Evolutionary conservation across 2,329 filamentous ascomycete species (phyloP), one percentile per base, ranked within the genome.

Genomic region (Parastagonospora avenae): DNA sequence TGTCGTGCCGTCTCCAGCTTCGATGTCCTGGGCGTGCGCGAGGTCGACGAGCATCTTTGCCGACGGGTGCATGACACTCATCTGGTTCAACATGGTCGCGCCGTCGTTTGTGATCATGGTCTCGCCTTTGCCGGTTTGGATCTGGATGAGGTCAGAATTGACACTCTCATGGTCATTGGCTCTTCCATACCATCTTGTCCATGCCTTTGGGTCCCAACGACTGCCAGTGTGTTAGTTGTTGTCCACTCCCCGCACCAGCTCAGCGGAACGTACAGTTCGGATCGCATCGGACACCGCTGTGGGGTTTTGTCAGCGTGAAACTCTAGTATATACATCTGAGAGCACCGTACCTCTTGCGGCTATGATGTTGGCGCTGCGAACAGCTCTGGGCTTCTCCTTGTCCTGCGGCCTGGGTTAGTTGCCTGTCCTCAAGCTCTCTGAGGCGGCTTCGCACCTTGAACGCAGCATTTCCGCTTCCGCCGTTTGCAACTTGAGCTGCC

Each of bases 91-190:
- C 93, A 99, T 99, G 50, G 94, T 99, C 80, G 95, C 96, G 75
- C 94, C 94, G 78, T 99, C 94, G 82, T 99, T 99, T 71, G 94
- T 99, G 79, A 99, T 99, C 76, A 97, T 94, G 51, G 92, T 97
- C 77, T 96, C 91, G 79, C 93, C 94, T 80, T 91, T 96, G 74
- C 92, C 90, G 54, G 89, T 95, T 82, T 95, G 90, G 68, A 99
- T 97, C 81, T 83, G 60, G n/a, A 15, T 10, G 11, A 8, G 19
- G 37, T 67, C 27, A 70, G 62, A 31, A 6, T 24, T 24, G 19
- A 24, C 19, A 28, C n/a, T 5, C 31, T 30, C 8, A 11, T 24
- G 11, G 8, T 10, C 32, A 4, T 7, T 36, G 24, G n/a, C 12
- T 14, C 16, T 2, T 19, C 53, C 73, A 48, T 73, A 83, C 80